Evolutionary conservation across 139 green algal genomes (phyloP).

Genomic region (Chlorella sp.): DNA sequence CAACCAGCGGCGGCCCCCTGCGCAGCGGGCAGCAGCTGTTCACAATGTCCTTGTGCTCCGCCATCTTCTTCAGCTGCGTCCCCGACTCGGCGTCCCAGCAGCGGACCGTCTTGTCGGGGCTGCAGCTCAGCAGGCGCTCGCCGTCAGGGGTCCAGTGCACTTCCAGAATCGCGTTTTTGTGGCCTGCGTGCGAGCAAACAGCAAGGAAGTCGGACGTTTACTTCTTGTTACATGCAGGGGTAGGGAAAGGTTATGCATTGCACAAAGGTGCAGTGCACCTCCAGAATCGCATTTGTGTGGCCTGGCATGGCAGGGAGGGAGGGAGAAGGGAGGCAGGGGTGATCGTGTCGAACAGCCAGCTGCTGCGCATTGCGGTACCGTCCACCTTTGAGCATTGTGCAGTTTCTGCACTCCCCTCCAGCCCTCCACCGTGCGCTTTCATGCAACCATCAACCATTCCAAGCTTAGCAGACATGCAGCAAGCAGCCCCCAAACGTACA

Average conservation of each 20-base stretch:
- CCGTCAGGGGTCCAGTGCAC: slow-evolving; percentile 92
- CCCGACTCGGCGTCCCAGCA: slow-evolving; percentile 80
- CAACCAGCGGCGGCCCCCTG: slow-evolving; percentile 82
- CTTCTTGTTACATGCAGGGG: too few species aligned
- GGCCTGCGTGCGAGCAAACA: slow-evolving; percentile 57
- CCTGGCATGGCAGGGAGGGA: too few species aligned
- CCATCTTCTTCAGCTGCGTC: slow-evolving; percentile 84
- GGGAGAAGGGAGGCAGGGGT: too few species aligned
- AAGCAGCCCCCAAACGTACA: too few species aligned
- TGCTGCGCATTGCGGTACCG: too few species aligned
- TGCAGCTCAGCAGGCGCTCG: slow-evolving; percentile 80
- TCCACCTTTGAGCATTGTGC: slow-evolving; percentile 61
- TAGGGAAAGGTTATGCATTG: too few species aligned
- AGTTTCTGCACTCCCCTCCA: slow-evolving; percentile 8
- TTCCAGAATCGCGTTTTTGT: slow-evolving; percentile 95
- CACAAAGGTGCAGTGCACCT: too few species aligned
- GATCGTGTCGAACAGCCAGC: too few species aligned
- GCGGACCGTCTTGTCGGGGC: slow-evolving; percentile 82
- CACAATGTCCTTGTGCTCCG: slow-evolving; percentile 91
- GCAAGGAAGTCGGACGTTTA: not conserved
- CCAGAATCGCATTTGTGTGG: too few species aligned
- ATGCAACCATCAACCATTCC: too few species aligned
- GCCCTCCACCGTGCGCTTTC: too few species aligned
- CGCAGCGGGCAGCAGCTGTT: slow-evolving; percentile 84
- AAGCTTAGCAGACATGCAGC: too few species aligned